These are phyloP conservation scores for Schizochytrium sp. DNA, from an alignment of 108 stramenopile genomes.

Conservation along the genomic window DNA sequence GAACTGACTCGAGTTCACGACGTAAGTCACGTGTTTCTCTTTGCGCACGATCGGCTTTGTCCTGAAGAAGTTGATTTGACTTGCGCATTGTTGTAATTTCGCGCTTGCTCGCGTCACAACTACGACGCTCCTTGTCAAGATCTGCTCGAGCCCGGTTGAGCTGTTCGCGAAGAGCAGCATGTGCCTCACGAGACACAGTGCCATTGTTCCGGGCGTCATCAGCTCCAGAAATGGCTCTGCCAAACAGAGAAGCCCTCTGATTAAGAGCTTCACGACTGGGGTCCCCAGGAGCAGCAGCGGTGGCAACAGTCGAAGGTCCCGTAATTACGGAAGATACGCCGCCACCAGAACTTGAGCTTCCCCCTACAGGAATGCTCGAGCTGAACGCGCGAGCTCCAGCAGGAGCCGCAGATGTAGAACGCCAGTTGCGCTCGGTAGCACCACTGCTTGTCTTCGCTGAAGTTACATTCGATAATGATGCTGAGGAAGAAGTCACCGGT, in stretches of 20 bases:
- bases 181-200: neutral
- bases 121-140: conserved; percentile 36
- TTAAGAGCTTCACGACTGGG: too few species aligned
- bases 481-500: too few species aligned
- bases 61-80: neutral
- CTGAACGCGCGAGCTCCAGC: too few species aligned
- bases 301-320: too few species aligned
- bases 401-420: too few species aligned
- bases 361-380: too few species aligned
- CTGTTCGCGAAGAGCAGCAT: conserved; percentile 11
- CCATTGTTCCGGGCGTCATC: neutral
- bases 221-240: neutral
- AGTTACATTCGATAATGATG: too few species aligned
- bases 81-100: conserved; percentile 1
- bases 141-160: neutral
- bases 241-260: neutral
- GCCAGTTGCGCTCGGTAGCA: too few species aligned
- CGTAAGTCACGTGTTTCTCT: neutral
- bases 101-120: neutral
- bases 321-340: too few species aligned
- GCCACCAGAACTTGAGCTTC: too few species aligned
- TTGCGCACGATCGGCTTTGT: neutral
- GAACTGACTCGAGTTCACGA: conserved; percentile 1
- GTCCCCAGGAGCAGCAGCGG: too few species aligned
- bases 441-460: too few species aligned